Base-by-base conservation (phyloP, 1,284 basidiomycete genomes). In the Phylloporus sp. region DNA sequence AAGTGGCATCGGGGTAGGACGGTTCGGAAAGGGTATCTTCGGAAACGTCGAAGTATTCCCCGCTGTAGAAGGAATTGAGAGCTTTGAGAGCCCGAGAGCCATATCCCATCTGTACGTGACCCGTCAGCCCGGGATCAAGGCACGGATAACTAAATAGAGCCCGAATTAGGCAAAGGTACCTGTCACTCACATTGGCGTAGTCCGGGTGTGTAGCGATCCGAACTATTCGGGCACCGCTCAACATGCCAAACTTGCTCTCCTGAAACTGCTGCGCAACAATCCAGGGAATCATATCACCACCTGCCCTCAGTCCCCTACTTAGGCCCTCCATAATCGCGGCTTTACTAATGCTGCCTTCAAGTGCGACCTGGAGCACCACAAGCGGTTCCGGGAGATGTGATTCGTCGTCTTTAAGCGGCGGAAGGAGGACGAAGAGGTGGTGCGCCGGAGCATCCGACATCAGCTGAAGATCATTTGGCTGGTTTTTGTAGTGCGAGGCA, bases 201-300 rank as follows among this genome's bases (percentile, higher is more conserved):
- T 99, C 97, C 0, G 97, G 97, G 82, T 98, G 96, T n/a, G 94
- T 96, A 39, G 98, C 98, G 67, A 99, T 94, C 66, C 98, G 86
- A 27, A 99, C 97, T 29, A 99, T 84, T 62, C 98, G 85, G 5
- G 94, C 97, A 0, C 98, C 98, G 41, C 94, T 96, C 71, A 99
- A 83, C 81, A 88, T 85, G 5, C 95, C 97, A 81, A 99, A 99
- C 80, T 95, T 93, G 73, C 89, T 92, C 80, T 99, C 98, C 84
- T 99, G 96, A 86, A 96, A 99, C 81, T 98, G 96, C 79, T 97
- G 95, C 52, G 94, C 91, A 47, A 99, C 85, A 32, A 98, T 85
- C 98, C 98, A 99, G 1, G 98, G 98, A 71, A 99, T 99, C 88
- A 99, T 91, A 83, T 99, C 98, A 3, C 98, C 98, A 2, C 95